Evolutionary conservation across 2,329 filamentous ascomycete genomes (phyloP), one percentile per base, ranked within the genome.

Genomic region (Lecanicillium sp.): DNA sequence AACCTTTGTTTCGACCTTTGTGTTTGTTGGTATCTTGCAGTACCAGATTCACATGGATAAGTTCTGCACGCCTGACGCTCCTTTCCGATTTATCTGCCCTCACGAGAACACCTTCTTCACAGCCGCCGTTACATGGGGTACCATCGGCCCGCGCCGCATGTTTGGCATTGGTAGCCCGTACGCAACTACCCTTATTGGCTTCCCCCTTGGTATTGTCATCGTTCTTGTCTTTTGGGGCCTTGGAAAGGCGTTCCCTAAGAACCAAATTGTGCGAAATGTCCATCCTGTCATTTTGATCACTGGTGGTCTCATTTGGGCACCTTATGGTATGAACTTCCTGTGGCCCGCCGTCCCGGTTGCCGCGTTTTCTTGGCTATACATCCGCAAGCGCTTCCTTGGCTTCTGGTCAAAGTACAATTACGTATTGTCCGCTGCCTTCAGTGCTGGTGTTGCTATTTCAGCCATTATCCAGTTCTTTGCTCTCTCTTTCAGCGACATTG

Each of bases 311-410:
- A 41, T 39, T 28, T 60, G 56, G 51, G 55, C 60, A 1, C 63
- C 57, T 6, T 66, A 57, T 46, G 70, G 66, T 45, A 34, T 70
- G 25, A 53, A 55, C 5, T 70, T 70, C 48, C 50, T 62, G 30
- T 65, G 62, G 62, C 65, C 63, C 0, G 58, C 60, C 4, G 61
- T 68, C 9, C 63, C 65, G 2, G 52, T 69, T 12, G 63, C 59
- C 4, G 65, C 54, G 32, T 54, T 55, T 33, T 62, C 48, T 43
- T 69, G 66, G 63, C 47, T 66, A 17, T 67, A 57, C 42, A 41
- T 69, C 38, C 63, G 62, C 40, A 56, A 51, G 33, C 48, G 55
- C 3, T 60, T 55, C 39, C 49, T 60, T 4, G 52, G 42, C 3
- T 58, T 62, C 45, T 64, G 62, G 60, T 51, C 56, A 11, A 63